Conservation (phyloP, 257 asterid species). For the Nicotiana otophora region DNA sequence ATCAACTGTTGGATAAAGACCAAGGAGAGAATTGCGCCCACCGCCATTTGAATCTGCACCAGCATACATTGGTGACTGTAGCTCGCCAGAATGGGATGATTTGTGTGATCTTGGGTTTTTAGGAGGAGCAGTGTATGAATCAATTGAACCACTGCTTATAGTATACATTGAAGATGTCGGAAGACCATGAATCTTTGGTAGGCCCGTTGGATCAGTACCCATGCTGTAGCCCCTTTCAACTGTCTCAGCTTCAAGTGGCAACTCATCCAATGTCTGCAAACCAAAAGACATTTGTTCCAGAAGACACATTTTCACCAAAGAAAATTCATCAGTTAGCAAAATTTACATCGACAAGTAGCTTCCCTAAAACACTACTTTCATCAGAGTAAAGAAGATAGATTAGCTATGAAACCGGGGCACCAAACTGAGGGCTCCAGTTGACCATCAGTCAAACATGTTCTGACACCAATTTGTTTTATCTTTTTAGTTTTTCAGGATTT, state of each 20-base stretch:
- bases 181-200: slow-evolving; percentile 90
- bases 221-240: slow-evolving; percentile 84
- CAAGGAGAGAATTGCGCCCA: slow-evolving; percentile 36
- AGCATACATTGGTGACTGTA: slow-evolving; percentile 47
- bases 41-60: slow-evolving; percentile 56
- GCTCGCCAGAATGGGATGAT: slow-evolving; percentile 87
- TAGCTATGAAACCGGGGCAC: not conserved
- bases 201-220: slow-evolving; percentile 69
- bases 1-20: slow-evolving; percentile 53
- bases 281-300: not conserved
- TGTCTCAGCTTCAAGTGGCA: slow-evolving; percentile 87
- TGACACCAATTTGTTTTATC: not conserved
- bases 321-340: not conserved
- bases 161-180: slow-evolving; percentile 67
- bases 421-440: not conserved
- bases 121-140: slow-evolving; percentile 58
- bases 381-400: not conserved
- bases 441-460: not conserved
- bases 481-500: too few species aligned
- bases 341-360: too few species aligned
- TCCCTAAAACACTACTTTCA: not conserved
- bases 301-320: not conserved
- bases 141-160: slow-evolving; percentile 42
- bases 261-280: slow-evolving; percentile 74
- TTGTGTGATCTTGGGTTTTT: slow-evolving; percentile 52